These are phyloP conservation scores for Dendrobium chrysotoxum DNA, from an alignment of 106 monocot species.

Conservation along the genomic window DNA sequence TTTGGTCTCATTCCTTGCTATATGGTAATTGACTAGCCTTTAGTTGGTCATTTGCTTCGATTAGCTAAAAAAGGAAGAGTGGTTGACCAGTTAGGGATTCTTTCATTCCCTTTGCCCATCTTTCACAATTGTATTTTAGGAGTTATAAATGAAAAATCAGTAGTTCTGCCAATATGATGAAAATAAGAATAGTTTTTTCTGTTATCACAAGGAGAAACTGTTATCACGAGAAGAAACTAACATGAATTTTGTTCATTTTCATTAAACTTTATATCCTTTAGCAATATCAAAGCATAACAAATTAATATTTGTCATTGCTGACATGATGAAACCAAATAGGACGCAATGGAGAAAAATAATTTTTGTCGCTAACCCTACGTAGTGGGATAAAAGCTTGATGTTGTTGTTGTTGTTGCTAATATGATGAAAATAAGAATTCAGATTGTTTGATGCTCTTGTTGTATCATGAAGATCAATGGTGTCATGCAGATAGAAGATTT, in stretches of 20 bases:
- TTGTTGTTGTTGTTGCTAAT: background rate
- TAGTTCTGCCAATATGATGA: background rate
- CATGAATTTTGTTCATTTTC: background rate
- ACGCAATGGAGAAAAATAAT: no score
- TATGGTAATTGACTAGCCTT: no score
- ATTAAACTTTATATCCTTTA: background rate
- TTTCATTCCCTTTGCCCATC: background rate
- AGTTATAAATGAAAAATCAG: background rate
- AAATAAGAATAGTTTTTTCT: background rate
- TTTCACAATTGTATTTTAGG: background rate
- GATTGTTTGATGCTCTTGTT: constrained; percentile 2
- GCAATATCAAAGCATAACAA: background rate
- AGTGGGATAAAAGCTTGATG: no score
- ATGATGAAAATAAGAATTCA: background rate
- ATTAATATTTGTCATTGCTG: background rate
- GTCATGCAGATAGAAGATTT: background rate
- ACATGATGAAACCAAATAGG: background rate
- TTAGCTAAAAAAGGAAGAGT: background rate
- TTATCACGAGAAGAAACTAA: background rate
- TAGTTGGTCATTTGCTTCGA: background rate
- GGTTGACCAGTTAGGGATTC: background rate
- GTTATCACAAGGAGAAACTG: background rate
- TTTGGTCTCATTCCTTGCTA: no score
- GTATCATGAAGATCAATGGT: background rate
- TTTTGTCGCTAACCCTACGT: no score